Evolutionary conservation across 1,139 yeast species (phyloP).

Genomic region (Yamadazyma friedrichii): DNA sequence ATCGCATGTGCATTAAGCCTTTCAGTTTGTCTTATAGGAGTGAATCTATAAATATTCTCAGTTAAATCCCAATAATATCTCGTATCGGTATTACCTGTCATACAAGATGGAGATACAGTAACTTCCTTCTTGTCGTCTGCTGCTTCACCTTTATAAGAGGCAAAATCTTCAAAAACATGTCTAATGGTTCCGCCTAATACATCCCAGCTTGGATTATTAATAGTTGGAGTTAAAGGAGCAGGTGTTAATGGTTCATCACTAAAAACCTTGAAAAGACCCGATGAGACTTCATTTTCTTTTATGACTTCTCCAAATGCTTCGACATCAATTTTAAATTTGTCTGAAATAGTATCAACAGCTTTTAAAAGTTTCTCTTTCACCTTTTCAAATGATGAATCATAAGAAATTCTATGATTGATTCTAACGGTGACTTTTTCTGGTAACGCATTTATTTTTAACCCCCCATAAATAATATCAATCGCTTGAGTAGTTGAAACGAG

Average conservation of each 20-base stretch:
- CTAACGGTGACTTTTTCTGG: constrained; percentile 62
- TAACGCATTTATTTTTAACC: constrained; percentile 67
- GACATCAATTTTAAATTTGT: constrained; percentile 35
- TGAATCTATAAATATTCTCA: constrained; percentile 33
- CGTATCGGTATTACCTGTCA: constrained; percentile 43
- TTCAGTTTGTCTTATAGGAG: constrained; percentile 25
- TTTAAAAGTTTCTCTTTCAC: constrained; percentile 20
- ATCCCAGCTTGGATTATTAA: constrained; percentile 47
- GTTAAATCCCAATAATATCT: constrained; percentile 40
- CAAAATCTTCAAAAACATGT: constrained; percentile 50
- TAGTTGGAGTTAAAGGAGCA: constrained; percentile 53
- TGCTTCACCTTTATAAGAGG: constrained; percentile 30
- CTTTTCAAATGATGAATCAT: constrained; percentile 34
- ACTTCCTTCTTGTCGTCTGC: constrained; percentile 27
- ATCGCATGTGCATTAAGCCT: constrained; percentile 30
- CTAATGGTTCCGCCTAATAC: constrained; percentile 53
- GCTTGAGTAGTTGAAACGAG: constrained; percentile 66
- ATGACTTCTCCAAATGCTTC: constrained; percentile 27
- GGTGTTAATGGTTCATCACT: constrained; percentile 41
- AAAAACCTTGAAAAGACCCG: constrained; percentile 44
- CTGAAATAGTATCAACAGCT: constrained; percentile 27
- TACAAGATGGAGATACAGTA: constrained; percentile 33
- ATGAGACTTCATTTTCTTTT: constrained; percentile 22
- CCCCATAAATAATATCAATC: constrained; percentile 62
- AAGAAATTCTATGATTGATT: constrained; percentile 58